Base-by-base conservation (phyloP, 345 rosid genomes). In the Cardiospermum halicacabum region DNA sequence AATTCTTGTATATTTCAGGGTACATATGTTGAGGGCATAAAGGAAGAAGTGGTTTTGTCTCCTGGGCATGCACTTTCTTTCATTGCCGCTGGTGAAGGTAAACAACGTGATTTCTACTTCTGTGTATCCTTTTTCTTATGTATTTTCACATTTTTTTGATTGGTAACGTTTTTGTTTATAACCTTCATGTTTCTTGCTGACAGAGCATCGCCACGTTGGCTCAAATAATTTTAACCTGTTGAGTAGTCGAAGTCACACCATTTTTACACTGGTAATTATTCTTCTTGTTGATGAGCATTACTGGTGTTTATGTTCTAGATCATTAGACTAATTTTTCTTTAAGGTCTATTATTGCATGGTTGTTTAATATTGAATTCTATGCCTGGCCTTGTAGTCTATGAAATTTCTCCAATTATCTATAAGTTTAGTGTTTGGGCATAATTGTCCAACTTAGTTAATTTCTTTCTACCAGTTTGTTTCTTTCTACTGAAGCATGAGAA, bases 181-280 rank as follows among this genome's bases (percentile, higher is more conserved):
- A 34, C 39, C 60, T 56, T 62, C 30, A 32, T 67, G 30, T 62
- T 55, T 77, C 56, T 62, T 68, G 15, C 62, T 75, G 74, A 74
- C 88, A 95, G 99, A 95, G 65, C 99, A 95, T 80, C 99, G 99
- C 62, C 99, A 95, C 62, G 98, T 95, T 78, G 99, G 99, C 67
- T 95, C 99, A 62, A 95, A 95, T 82, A 95, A 95, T 77, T 95
- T 89, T 79, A 95, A 95, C 77, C 84, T 95, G 56, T 66, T 91
- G 64, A 95, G 99, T 64, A 95, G 99, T 83, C 84, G 99, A 80
- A 95, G 99, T 80, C 99, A 95, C 82, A 95, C 99, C 47, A 85
- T 95, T 70, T 95, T 95, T 69, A 91, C 98, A 16, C 76, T 95
- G 93, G 99, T 89, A 89, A 69, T 70, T 60, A 28, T 58, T 71